These are phyloP conservation scores for Globisporangium alternatum DNA, from an alignment of 352 stramenopile species.

Conservation along the genomic window DNA sequence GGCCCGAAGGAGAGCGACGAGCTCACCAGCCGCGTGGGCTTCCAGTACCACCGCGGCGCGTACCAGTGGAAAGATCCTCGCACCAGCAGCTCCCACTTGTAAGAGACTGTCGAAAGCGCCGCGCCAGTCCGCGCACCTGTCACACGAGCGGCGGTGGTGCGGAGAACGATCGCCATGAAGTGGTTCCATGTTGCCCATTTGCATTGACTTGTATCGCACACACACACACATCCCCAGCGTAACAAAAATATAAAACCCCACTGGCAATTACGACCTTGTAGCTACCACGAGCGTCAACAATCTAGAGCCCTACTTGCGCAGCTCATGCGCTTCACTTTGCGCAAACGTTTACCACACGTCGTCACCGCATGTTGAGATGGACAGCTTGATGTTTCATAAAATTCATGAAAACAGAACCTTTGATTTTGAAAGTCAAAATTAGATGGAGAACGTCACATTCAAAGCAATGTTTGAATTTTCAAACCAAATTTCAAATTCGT, in stretches of 20 bases:
- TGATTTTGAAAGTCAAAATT: not conserved
- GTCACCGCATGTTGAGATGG: too few relatives aligned
- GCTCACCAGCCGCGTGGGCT: constrained; percentile 58
- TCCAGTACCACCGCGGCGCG: constrained; percentile 72
- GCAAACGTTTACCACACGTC: too few relatives aligned
- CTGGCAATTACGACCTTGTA: not conserved
- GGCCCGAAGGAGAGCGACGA: constrained; percentile 92
- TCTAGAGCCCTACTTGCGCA: too few relatives aligned
- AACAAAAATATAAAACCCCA: not conserved
- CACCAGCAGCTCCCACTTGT: constrained; percentile 48
- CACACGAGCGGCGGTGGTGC: not conserved
- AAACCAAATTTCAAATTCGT: not conserved
- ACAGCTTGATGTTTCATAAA: too few relatives aligned
- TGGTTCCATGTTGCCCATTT: not conserved
- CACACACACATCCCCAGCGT: not conserved
- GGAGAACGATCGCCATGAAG: not conserved
- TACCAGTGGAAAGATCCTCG: constrained; percentile 70
- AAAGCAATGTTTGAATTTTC: not conserved
- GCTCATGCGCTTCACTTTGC: too few relatives aligned
- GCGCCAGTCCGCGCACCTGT: not conserved
- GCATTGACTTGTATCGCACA: not conserved
- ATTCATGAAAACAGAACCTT: too few relatives aligned
- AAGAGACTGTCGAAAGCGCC: constrained; percentile 6
- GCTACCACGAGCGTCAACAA: too few relatives aligned
- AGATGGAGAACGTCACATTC: not conserved